Base-by-base conservation (phyloP, 345 rosid species). In the Eucalyptus sp. region DNA sequence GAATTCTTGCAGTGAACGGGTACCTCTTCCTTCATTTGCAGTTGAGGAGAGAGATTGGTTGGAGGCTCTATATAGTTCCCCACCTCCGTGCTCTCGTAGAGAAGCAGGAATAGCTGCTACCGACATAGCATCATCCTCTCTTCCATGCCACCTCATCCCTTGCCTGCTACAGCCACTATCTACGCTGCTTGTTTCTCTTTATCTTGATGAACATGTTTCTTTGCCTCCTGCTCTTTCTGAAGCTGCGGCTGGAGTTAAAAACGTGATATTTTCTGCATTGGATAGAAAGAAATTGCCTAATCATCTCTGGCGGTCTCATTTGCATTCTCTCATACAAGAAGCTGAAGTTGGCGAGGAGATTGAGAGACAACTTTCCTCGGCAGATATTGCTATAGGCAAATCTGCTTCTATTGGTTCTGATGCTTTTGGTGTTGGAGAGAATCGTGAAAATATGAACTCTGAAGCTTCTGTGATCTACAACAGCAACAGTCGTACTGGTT, bases 31-130 rank as follows among this genome's bases (percentile, higher is more conserved):
- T 83, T 88, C 92, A 88, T 92, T 97, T 92, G 91, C 92, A 81
- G 99, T 98, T 88, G 98, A 95, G 93, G 98, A 97, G 92, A 93
- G 96, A 91, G 99, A 98, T 92, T 98, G 99, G 99, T 91, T 96
- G 93, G 98, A 95, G 93, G 99, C 98, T 93, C 92, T 98, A 89
- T 95, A 98, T 27, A 93, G 97, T 91, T 93, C 97, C 87, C 96
- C 97, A 81, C 99, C 98, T 87, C 99, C 99, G 76, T 97, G 99
- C 92, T 96, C 98, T 86, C 97, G 92, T 88, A 94, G 99, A 94
- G 99, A 96, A 93, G 98, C 99, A 76, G 99, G 99, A 90, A 93
- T 95, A 86, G 96, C 99, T 91, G 98, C 97, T 87, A 89, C 94
- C 91, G 98, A 95, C 90, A 91, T 96, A 87, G 94, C 89, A 85